Conservation (phyloP, 108 stramenopile genomes). For the Conticribra weissflogii region DNA sequence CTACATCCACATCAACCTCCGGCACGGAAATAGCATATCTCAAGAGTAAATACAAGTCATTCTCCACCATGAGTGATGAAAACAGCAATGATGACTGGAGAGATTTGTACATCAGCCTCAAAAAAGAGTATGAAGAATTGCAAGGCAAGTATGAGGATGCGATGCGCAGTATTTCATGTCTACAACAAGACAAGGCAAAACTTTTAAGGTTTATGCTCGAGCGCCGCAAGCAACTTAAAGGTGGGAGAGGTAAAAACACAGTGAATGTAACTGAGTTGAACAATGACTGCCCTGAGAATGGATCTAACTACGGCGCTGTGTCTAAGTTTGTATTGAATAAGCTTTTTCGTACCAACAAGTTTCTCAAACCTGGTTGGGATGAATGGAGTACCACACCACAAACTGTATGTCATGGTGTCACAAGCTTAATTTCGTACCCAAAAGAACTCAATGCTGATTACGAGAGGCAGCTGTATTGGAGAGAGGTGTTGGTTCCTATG, state of each 20-base stretch:
- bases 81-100: too few relatives aligned
- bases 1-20: too few relatives aligned
- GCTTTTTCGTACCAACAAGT: neutral
- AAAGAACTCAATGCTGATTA: neutral
- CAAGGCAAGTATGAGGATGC: too few relatives aligned
- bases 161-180: too few relatives aligned
- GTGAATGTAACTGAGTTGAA: neutral
- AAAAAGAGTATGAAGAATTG: too few relatives aligned
- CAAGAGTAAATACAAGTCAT: too few relatives aligned
- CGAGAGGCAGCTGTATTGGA: neutral
- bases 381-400: neutral
- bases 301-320: neutral
- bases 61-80: too few relatives aligned
- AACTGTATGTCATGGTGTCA: neutral
- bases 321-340: neutral
- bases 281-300: neutral
- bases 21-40: too few relatives aligned
- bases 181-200: too few relatives aligned
- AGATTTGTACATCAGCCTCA: too few relatives aligned
- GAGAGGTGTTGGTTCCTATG: neutral
- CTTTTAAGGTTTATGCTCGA: too few relatives aligned
- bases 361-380: neutral
- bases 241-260: neutral
- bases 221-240: too few relatives aligned
- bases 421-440: neutral